Evolutionary conservation across 2,329 filamentous ascomycete genomes (phyloP), one percentile per base, ranked within the genome.

Genomic region (Didymella pomorum): DNA sequence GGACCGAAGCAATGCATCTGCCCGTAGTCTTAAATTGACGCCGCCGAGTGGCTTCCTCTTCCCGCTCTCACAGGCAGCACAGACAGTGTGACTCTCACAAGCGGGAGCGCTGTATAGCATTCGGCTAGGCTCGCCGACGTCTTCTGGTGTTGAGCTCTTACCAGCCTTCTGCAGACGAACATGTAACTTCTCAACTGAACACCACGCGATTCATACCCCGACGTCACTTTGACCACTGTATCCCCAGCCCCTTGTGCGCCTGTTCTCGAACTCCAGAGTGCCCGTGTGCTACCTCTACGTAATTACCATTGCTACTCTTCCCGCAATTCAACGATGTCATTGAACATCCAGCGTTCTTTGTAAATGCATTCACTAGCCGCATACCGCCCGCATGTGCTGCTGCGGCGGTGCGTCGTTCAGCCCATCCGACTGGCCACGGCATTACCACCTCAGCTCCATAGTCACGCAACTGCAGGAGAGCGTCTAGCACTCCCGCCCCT

Each of bases 401-500:
- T 42, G 43, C 52, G 11, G 44, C 33, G 18, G 42, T 56, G 41
- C 47, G 9, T 52, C 23, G 37, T 25, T 29, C 26, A 12, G 20
- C 14, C 29, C 37, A 44, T 49, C 55, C 55, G 49, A 58, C 43
- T 58, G 48, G 55, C 49, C 37, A 39, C 50, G 20, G 28, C 42
- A 31, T 6, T 5, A 26, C 7, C 18, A 25, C 28, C 23, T 55
- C 45, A 41, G 46, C 54, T 58, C 52, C 44, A 49, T 52, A 42
- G 52, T 56, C 56, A 41, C 50, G 47, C 48, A 56, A 47, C 63
- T 59, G 61, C 61, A 63, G 60, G 47, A 64, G 56, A 59, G 37
- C 54, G 23, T 47, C 55, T 67, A 67, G 62, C 61, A 52, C 58
- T 67, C 62, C 65, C 65, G 62, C 62, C 61, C 60, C 61, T 67